phyloP scores from a whole-genome alignment of 495 filamentous ascomycete genomes.

The Paragyromitra xinjiangensis region DNA sequence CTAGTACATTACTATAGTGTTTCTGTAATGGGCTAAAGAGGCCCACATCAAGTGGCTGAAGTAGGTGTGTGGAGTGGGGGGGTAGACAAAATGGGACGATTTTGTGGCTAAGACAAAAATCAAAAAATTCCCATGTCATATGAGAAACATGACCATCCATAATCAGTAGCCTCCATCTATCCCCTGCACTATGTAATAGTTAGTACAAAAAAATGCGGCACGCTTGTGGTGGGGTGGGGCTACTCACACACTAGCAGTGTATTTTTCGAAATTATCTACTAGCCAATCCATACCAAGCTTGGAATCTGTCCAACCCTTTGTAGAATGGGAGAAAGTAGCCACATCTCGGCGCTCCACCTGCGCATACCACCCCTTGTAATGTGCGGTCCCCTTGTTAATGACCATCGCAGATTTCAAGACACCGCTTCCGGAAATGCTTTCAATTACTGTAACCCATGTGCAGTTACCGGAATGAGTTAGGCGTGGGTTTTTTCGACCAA shows the following conservation, averaged over 20 bases:
- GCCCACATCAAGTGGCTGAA: conserved; percentile 39
- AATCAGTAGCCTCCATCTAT: conserved; percentile 13
- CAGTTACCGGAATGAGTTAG: conserved; percentile 17
- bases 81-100: conserved; percentile 34
- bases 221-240: neutral
- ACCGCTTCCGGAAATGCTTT: conserved; percentile 24
- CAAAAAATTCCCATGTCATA: conserved; percentile 29
- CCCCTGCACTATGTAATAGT: conserved; percentile 7
- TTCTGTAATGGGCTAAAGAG: conserved; percentile 30
- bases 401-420: too few species aligned
- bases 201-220: neutral
- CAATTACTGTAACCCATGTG: conserved; percentile 23
- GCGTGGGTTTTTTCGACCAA: conserved; percentile 12
- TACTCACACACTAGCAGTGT: conserved; percentile 1
- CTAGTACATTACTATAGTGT: conserved; percentile 27
- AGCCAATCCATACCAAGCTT: conserved; percentile 28
- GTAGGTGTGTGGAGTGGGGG: conserved; percentile 39
- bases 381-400: conserved; percentile 21
- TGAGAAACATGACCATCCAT: conserved; percentile 46
- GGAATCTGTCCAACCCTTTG: conserved; percentile 22
- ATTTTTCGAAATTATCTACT: conserved; percentile 1
- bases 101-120: conserved; percentile 26
- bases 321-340: conserved; percentile 9
- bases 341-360: neutral
- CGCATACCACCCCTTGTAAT: conserved; percentile 33